Percentiles rank a stretch among this genome's conserved stretches.
phyloP scores from a whole-genome alignment of 495 filamentous ascomycete genomes.

The Aspergillus taichungensis region DNA sequence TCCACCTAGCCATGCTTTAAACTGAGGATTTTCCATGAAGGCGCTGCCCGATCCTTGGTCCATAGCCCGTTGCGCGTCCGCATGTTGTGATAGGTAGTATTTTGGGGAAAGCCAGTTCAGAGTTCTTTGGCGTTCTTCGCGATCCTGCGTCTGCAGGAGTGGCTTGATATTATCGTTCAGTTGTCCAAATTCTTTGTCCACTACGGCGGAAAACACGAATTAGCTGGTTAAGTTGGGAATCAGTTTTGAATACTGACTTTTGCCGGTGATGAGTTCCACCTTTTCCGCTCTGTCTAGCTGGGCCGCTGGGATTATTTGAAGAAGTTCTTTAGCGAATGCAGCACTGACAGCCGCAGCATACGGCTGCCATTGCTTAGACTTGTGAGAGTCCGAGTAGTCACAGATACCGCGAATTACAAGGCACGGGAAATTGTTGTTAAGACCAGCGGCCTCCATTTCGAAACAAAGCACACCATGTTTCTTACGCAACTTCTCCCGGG shows the following conservation, averaged over 20 bases:
- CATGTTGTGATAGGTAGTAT: neutral
- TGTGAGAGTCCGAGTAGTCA: conserved; percentile 21
- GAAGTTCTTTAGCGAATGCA: conserved; percentile 11
- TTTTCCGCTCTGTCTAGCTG: neutral
- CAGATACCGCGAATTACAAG: conserved; percentile 18
- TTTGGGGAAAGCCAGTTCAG: neutral
- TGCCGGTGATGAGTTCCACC: neutral
- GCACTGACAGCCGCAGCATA: conserved; percentile 19
- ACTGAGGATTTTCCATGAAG: neutral
- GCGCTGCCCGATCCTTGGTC: neutral
- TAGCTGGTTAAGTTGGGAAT: neutral
- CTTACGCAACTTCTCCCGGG: neutral
- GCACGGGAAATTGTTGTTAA: conserved; percentile 10
- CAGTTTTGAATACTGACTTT: neutral
- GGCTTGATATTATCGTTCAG: neutral
- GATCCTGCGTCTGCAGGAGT: neutral
- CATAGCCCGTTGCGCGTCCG: neutral
- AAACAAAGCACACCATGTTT: neutral
- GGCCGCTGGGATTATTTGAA: conserved; percentile 2
- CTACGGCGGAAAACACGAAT: neutral
- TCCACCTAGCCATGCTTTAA: neutral
- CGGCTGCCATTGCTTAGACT: conserved; percentile 17
- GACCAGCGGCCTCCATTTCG: neutral
- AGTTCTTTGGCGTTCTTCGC: neutral
- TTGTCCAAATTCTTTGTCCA: neutral